Evolutionary conservation across 2,329 filamentous ascomycete genomes (phyloP), one percentile per base, ranked within the genome.

Genomic region (Graphilbum fragrans): DNA sequence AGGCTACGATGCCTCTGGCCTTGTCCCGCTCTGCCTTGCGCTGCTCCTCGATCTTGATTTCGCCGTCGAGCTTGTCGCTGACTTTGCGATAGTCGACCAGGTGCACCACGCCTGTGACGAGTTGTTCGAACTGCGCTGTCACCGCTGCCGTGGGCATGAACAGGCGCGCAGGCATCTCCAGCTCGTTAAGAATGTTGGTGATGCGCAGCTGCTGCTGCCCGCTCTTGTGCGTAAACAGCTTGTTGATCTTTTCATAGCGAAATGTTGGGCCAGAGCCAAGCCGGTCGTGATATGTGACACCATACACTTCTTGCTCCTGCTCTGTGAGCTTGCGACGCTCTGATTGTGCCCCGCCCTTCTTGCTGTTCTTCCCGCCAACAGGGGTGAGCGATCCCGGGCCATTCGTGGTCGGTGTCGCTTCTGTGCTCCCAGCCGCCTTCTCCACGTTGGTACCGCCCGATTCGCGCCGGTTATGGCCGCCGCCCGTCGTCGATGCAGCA

Each of bases 191-290:
- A 5, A 79, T 78, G 41, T 81, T 80, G 14, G 70, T 77, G 48
- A 92, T 87, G 48, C 84, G 82, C 46, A 77, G 62, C 49, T 85
- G 84, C 56, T 88, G 83, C 46, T 82, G 75, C 41, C 80, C 76
- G 16, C 75, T 82, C 63, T 88, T 88, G 48, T 82, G 82, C 31
- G 79, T 77, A 42, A 86, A 81, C 20, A 86, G 74, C 59, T 87
- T 87, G 50, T 81, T 80, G 44, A 90, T 75, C 57, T 77, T 81
- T 52, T 90, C 84, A 22, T 86, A 86, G 12, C 90, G 84, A 70
- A 96, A 96, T 14, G 85, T 82, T 29, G 94, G 85, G 7, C 92
- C 90, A 9, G 81, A 82, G 2, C 82, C 79, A 32, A 95, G 71
- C 22, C 90, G 83, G 42, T 96, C 90, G 56, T 90, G 82, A 49